phyloP scores from a whole-genome alignment of 1,139 yeast genomes.

The Taphrina wiesneri region DNA sequence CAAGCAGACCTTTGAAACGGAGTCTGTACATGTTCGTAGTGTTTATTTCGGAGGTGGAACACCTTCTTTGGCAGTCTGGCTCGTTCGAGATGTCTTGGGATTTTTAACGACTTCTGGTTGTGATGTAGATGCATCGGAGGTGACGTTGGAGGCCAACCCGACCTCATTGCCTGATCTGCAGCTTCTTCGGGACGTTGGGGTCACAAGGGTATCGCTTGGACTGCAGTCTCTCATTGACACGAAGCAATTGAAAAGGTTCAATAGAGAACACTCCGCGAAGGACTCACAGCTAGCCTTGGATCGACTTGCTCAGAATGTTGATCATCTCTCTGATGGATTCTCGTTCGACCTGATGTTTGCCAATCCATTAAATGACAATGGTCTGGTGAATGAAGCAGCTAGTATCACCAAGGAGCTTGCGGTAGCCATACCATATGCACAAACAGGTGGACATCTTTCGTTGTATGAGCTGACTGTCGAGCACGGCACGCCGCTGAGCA shows the following conservation, averaged over 20 bases:
- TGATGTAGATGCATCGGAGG: not conserved
- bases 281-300: slow-evolving; percentile 17
- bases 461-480: slow-evolving; percentile 29
- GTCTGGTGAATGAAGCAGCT: not conserved
- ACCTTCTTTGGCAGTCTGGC: slow-evolving; percentile 21
- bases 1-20: not conserved
- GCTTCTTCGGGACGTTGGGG: not conserved
- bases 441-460: slow-evolving; percentile 26
- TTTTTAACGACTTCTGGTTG: not conserved
- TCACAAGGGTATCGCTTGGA: slow-evolving; percentile 28
- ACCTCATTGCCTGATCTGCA: slow-evolving; percentile 20
- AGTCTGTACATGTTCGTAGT: not conserved
- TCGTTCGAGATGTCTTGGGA: slow-evolving; percentile 16
- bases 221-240: slow-evolving; percentile 19
- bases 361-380: slow-evolving; percentile 6
- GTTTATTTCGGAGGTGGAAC: slow-evolving; percentile 34
- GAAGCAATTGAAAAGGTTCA: slow-evolving; percentile 1
- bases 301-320: not conserved
- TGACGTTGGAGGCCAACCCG: slow-evolving; percentile 34
- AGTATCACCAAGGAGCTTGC: slow-evolving; percentile 3
- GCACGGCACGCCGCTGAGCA: slow-evolving; percentile 21
- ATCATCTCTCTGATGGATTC: slow-evolving; percentile 16
- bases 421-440: slow-evolving; percentile 22
- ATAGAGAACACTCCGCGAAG: slow-evolving; percentile 12
- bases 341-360: slow-evolving; percentile 31